Conservation (phyloP, 2,329 filamentous ascomycete genomes). For the Alternaria viburni region DNA sequence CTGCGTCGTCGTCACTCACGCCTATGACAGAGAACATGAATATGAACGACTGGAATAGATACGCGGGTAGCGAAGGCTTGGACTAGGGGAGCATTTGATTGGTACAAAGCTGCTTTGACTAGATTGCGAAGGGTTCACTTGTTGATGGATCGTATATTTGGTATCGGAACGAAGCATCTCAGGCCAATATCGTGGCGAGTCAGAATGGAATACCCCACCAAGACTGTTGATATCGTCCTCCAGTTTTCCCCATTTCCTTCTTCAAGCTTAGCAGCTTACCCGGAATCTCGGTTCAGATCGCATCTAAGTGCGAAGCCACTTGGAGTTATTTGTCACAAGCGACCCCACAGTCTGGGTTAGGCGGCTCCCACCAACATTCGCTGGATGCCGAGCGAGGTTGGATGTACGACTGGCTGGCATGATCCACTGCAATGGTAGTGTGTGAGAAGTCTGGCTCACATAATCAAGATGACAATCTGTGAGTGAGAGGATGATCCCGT, state of each 20-base stretch:
- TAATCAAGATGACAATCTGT: neutral
- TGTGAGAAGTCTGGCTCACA: neutral
- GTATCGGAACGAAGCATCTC: neutral
- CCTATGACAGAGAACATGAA: neutral
- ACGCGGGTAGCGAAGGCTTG: neutral
- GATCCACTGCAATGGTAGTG: neutral
- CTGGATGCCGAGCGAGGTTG: neutral
- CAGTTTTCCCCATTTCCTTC: neutral
- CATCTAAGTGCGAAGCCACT: neutral
- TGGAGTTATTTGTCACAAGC: neutral
- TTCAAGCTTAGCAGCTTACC: neutral
- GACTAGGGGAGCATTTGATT: neutral
- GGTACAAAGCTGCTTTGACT: neutral
- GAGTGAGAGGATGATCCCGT: neutral
- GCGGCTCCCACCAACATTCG: neutral
- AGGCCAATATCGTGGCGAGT: neutral
- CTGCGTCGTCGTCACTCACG: neutral
- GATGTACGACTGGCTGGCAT: neutral
- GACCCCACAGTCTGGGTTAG: neutral
- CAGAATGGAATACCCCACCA: neutral
- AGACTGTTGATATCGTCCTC: neutral
- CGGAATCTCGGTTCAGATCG: neutral
- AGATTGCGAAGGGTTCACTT: neutral
- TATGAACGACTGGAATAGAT: conserved; percentile 1
- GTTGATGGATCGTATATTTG: neutral